Base-by-base conservation (phyloP, 495 filamentous ascomycete genomes). In the Penicillium atrosanguineum region DNA sequence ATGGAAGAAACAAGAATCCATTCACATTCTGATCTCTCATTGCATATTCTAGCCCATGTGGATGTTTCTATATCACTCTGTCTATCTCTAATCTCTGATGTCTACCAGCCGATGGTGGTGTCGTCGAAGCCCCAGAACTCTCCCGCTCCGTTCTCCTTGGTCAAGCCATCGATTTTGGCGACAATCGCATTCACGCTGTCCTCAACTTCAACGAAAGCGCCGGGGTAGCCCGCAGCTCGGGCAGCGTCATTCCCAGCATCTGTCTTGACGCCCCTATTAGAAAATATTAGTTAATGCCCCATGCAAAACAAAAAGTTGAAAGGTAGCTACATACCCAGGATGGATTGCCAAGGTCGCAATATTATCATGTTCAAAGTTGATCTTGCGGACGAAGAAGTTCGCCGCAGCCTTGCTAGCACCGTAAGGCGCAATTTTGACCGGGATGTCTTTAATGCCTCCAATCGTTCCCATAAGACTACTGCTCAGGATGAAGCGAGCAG, bases 351-450 rank as follows among this genome's bases (percentile, higher is more conserved):
- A 70, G 0, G 66, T 52, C 1, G 46, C 60, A 14, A 74, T 54
- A 45, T 62, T 50, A 9, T 56, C 46, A 38, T 75, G 60, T 55
- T 77, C 74, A 21, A 50, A 49, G 44, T 76, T 48, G 6, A 76
- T 71, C 23, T 57, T 60, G 21, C 56, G 50, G 9, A 61, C 61
- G 19, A 71, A 46, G 20, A 62, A 76, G 43, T 74, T 60, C 12
- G 56, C 45, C n/a, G 61, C 64, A 4, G 57, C 60, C 48, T 77
- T 77, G 14, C 59, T 47, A 0, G 61, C 48, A 1, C 60, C 68
- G 45, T 77, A 77, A 2, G 64, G 50, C 1, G 63, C 65, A 21
- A 59, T 62, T 7, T 64, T 57, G 9, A 5, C 4, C 36, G 36
- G 11, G 14, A 38, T 14, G 4, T 38, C 3, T 3, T 38, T 12